Evolutionary conservation across 2,329 filamentous ascomycete genomes (phyloP).

Genomic region (Fusarium guadeloupense): DNA sequence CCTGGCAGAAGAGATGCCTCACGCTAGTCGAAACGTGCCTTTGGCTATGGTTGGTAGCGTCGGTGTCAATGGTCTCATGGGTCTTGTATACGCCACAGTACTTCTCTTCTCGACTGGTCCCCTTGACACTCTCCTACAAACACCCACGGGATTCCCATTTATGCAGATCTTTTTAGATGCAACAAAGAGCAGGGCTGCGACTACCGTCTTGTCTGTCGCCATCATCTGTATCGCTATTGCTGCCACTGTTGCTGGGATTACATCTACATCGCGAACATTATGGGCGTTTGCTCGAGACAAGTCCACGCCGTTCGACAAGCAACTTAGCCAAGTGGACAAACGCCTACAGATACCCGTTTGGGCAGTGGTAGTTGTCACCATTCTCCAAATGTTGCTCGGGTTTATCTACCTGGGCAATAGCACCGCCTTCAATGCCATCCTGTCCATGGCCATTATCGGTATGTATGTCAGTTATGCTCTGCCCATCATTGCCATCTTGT

Average conservation of each 20-base stretch:
- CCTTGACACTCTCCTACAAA: slow-evolving; percentile 50
- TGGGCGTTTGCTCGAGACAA: slow-evolving; percentile 54
- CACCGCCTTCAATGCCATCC: slow-evolving; percentile 53
- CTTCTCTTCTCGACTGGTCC: slow-evolving; percentile 55
- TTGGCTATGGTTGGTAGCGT: slow-evolving; percentile 49
- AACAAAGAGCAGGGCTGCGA: slow-evolving; percentile 38
- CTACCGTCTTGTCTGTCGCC: slow-evolving; percentile 45
- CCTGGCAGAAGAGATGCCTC: slow-evolving; percentile 47
- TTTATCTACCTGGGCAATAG: slow-evolving; percentile 54
- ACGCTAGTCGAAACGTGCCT: slow-evolving; percentile 47
- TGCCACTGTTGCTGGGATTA: slow-evolving; percentile 46
- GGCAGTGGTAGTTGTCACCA: slow-evolving; percentile 38
- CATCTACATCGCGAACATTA: slow-evolving; percentile 50
- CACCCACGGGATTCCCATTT: slow-evolving; percentile 54
- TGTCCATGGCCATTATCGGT: slow-evolving; percentile 54
- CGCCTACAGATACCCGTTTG: slow-evolving; percentile 48
- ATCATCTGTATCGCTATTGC: slow-evolving; percentile 42
- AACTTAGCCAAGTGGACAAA: slow-evolving; percentile 49
- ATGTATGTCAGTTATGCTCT: slow-evolving; percentile 56
- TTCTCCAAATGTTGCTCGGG: slow-evolving; percentile 45
- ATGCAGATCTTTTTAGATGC: slow-evolving; percentile 52
- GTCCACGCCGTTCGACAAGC: slow-evolving; percentile 48
- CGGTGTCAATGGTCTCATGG: slow-evolving; percentile 56
- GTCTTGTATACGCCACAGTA: slow-evolving; percentile 53
- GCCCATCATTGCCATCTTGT: slow-evolving; percentile 50